Conservation (phyloP, 1,139 yeast genomes). For the Candida glucosophila region DNA sequence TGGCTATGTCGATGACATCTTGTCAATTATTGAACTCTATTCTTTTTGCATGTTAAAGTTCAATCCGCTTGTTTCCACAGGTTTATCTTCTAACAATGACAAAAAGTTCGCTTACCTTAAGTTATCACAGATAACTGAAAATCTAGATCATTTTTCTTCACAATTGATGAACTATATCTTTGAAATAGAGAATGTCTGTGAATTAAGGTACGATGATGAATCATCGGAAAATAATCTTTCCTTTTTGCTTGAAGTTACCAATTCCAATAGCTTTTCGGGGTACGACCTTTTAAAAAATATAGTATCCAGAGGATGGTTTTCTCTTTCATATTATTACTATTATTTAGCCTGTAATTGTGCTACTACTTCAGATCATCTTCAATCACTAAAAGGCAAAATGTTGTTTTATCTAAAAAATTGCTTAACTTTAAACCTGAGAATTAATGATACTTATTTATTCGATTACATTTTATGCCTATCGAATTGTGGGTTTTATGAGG, state of each 20-base stretch:
- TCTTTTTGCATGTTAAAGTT: slow-evolving; percentile 26
- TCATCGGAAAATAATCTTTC: slow-evolving; percentile 15
- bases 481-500: slow-evolving; percentile 15
- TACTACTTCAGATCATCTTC: slow-evolving; percentile 14
- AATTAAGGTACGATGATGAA: slow-evolving; percentile 11
- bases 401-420: slow-evolving; percentile 25
- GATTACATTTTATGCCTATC: slow-evolving; percentile 32
- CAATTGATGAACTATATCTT: background rate
- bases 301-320: slow-evolving; percentile 31
- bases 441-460: slow-evolving; percentile 22
- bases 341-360: slow-evolving; percentile 22
- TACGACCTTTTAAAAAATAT: slow-evolving; percentile 21
- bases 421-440: slow-evolving; percentile 33
- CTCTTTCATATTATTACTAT: slow-evolving; percentile 27
- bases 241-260: background rate
- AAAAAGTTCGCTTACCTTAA: slow-evolving; percentile 14
- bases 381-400: slow-evolving; percentile 10
- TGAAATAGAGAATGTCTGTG: background rate
- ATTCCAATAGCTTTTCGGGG: background rate
- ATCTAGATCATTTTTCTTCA: background rate
- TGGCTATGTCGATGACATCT: slow-evolving; percentile 25
- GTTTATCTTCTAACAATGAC: slow-evolving; percentile 8
- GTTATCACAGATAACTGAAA: background rate
- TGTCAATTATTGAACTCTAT: slow-evolving; percentile 29
- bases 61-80: slow-evolving; percentile 26